These are phyloP conservation scores for Phanerochaete carnosa DNA, from an alignment of 768 basidiomycete species.

Conservation along the genomic window DNA sequence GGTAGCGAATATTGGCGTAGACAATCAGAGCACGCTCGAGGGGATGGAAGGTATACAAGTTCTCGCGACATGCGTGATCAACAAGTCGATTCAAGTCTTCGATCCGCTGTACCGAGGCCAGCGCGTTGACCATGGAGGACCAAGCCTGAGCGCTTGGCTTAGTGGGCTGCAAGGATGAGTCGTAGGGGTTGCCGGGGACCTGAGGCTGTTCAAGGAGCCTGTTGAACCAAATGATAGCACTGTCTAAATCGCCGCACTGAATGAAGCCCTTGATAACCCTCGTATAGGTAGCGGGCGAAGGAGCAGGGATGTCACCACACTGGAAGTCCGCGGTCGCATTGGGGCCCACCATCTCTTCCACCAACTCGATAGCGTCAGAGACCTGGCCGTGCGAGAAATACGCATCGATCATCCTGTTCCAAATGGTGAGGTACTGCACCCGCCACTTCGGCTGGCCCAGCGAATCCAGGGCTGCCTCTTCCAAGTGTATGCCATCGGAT, in stretches of 20 bases:
- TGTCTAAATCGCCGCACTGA: slow-evolving; percentile 52
- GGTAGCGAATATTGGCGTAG: background rate
- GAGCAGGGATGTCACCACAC: slow-evolving; percentile 46
- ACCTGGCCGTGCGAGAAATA: slow-evolving; percentile 66
- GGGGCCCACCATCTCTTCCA: slow-evolving; percentile 69
- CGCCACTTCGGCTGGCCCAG: slow-evolving; percentile 16
- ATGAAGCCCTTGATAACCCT: slow-evolving; percentile 66
- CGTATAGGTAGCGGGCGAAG: slow-evolving; percentile 61
- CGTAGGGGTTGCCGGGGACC: slow-evolving; percentile 32
- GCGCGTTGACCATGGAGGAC: slow-evolving; percentile 54
- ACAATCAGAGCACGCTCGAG: background rate
- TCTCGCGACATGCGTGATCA: background rate
- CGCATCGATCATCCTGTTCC: slow-evolving; percentile 74
- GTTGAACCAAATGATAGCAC: slow-evolving; percentile 71
- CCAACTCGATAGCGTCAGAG: slow-evolving; percentile 57
- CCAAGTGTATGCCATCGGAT: slow-evolving; percentile 20
- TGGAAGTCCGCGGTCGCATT: slow-evolving; percentile 29
- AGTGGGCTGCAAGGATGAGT: slow-evolving; percentile 36
- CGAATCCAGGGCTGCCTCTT: background rate
- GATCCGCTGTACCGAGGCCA: slow-evolving; percentile 46
- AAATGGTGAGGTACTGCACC: slow-evolving; percentile 43
- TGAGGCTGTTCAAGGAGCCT: slow-evolving; percentile 48
- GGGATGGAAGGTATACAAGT: background rate
- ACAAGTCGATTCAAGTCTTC: slow-evolving; percentile 30
- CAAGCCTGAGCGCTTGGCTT: slow-evolving; percentile 57